Conservation (phyloP, 805 yeast species). For the Zygosaccharomyces bisporus region DNA sequence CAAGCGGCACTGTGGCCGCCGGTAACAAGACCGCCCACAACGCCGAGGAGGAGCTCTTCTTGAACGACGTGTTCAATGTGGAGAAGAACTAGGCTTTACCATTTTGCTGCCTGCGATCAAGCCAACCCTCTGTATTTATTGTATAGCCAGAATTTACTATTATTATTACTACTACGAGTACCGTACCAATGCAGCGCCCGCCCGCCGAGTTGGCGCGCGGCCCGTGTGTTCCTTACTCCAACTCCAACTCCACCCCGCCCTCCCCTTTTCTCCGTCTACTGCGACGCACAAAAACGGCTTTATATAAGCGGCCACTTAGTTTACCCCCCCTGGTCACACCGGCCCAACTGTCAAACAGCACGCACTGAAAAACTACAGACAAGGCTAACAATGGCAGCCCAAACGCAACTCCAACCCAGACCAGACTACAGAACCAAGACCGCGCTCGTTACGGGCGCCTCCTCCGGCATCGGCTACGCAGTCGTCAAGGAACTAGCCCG, state of each 20-base stretch:
- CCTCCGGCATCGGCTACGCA: slow-evolving; percentile 55
- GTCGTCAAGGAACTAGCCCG: slow-evolving; percentile 46
- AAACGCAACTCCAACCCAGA: too few species aligned
- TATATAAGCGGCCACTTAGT: background rate
- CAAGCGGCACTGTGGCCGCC: slow-evolving; percentile 97
- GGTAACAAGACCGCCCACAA: slow-evolving; percentile 87
- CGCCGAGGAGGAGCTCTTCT: slow-evolving; percentile 84
- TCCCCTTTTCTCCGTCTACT: background rate
- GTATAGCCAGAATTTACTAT: background rate
- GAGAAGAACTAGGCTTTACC: slow-evolving; percentile 1
- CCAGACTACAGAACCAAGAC: slow-evolving; percentile 35
- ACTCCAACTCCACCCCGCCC: background rate
- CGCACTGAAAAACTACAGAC: background rate
- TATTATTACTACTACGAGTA: background rate
- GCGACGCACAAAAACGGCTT: too few species aligned
- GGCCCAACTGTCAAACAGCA: background rate
- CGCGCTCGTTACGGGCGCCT: slow-evolving; percentile 58
- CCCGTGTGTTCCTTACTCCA: background rate
- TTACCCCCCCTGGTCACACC: background rate
- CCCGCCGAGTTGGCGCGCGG: too few species aligned
- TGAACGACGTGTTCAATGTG: slow-evolving; percentile 61
- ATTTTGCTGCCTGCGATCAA: background rate
- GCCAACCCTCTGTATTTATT: background rate
- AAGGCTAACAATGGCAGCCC: background rate
- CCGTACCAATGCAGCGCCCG: too few species aligned